Evolutionary conservation across 31 red algal species (phyloP).

Genomic region (Pterothamnion heteromorphum): DNA sequence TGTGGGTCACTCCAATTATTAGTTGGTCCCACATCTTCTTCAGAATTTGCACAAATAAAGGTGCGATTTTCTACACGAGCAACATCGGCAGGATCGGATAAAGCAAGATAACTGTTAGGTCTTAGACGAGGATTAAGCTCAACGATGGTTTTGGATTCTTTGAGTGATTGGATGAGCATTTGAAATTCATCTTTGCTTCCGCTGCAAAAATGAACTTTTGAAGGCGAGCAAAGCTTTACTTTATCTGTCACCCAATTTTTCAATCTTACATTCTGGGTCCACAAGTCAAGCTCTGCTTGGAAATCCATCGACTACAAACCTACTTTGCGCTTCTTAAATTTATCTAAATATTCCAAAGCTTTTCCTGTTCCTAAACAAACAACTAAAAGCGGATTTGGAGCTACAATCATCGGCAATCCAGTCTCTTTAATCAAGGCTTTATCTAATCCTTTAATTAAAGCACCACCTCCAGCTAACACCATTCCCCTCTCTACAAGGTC

Average conservation of each 20-base stretch:
- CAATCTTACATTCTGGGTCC: not conserved
- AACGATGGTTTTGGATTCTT: not conserved
- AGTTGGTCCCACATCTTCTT: not conserved
- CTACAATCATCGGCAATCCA: slow-evolving; percentile 22
- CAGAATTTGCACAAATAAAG: not conserved
- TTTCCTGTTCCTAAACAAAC: slow-evolving; percentile 29
- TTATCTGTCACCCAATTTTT: not conserved
- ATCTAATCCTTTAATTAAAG: slow-evolving; percentile 12
- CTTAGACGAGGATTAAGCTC: not conserved
- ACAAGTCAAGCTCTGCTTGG: not conserved
- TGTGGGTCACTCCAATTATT: not conserved
- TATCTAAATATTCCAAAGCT: slow-evolving; percentile 1
- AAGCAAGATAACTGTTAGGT: slow-evolving; percentile 5
- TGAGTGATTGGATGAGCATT: not conserved
- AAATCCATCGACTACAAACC: too few species aligned
- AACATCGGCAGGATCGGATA: not conserved
- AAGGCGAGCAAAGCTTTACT: not conserved
- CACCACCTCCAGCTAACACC: slow-evolving; percentile 29
- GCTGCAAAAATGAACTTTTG: not conserved
- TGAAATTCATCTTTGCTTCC: not conserved
- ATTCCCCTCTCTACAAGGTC: slow-evolving; percentile 43
- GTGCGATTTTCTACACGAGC: not conserved
- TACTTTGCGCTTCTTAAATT: not conserved
- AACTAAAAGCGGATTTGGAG: slow-evolving; percentile 4
- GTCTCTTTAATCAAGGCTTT: not conserved